Evolutionary conservation across 2,329 filamentous ascomycete species (phyloP), one percentile per base, ranked within the genome.

Genomic region (Epichloe hybrida): DNA sequence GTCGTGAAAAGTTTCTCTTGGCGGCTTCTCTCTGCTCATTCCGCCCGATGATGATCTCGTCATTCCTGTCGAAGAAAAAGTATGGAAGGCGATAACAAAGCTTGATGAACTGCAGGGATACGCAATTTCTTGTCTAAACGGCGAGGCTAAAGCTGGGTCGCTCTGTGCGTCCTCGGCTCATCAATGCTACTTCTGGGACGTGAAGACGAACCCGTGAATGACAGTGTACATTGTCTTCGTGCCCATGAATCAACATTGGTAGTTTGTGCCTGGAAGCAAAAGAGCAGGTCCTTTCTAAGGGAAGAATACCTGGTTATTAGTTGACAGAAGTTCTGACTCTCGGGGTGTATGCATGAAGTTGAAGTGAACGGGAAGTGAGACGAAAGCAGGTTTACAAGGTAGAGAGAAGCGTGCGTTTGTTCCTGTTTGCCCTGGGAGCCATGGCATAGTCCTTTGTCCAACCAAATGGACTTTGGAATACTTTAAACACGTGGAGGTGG

Each of bases 1-100:
- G 60, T 62, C 47, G 63, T 63, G 35, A 61, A 62, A 34, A 61
- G 58, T 36, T 34, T 12, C 2, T 17, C 53, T 50, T 17, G 56
- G 58, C 37, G 38, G 17, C 20, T 46, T 37, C 15, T 48, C 40
- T 35, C 27, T 40, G 12, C 23, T 21, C 43, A 27, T 48, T 21
- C 40, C 51, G 45, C 36, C 41, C 13, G 43, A 46, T 13, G 51
- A 49, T 21, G 35, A 36, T 36, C 21, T 50, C 20, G 20, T 6
- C 48, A 50, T 50, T 35, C 7, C 17, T 15, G 7, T 42, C 12
- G 9, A 17, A 15, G 35, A n/a, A 21, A 20, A n/a, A 40, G 46
- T 17, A 7, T 15, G 36, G n/a, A 35, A 39, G 31, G 48, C 27
- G 31, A 31, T 34, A n/a, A 17, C 3, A 44, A 44, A 34, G 23